Base-by-base conservation (phyloP, 2,329 filamentous ascomycete genomes). In the Talaromyces sp. region DNA sequence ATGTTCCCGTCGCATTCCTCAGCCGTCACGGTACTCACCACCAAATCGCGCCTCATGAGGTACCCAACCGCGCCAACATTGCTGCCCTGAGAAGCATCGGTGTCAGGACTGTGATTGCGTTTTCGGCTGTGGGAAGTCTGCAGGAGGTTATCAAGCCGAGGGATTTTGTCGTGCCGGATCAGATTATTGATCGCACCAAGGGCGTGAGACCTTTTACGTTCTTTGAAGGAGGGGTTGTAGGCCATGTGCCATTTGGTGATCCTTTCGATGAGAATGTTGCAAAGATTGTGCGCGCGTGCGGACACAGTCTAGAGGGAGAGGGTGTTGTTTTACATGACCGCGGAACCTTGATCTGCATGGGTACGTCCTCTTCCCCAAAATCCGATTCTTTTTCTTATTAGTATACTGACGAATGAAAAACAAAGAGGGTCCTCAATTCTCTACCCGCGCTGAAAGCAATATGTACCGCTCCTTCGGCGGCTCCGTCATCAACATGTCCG, bases 401-500 rank as follows among this genome's bases (percentile, higher is more conserved):
- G 27, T 11, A 2, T 35, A 3, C 54, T 59, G 15, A 59, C 39
- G 3, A 13, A 27, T 3, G 11, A 59, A 11, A 17, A 19, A 31
- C 1, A 31, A 68, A 91, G 95, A 99, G 85, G 95, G 95, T n/a
- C 95, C 95, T 22, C 93, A 97, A 73, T 99, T 99, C 85, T 95
- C 90, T 67, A 98, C 95, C 19, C 92, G 95, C 68, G 94, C 95
- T 66, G 95, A 99, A 82, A 95, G 91, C 65, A 89, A 97, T 80
- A 87, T 99, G 82, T 99, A 99, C 85, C 92, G 95, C 71, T 85
- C 87, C 67, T 97, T 93, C 91, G 94, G 94, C 72, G 94, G 93
- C 71, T 90, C 87, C 69, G 91, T 98, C 62, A 98, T 99, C 84
- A 98, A 98, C 86, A 99, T 99, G 95, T 96, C 92, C 52, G 90